A percentile compares a stretch with the other conserved stretches of the same genome.
Conservation (phyloP, 352 stramenopile genomes). For the Globisporangium acanthophoron region DNA sequence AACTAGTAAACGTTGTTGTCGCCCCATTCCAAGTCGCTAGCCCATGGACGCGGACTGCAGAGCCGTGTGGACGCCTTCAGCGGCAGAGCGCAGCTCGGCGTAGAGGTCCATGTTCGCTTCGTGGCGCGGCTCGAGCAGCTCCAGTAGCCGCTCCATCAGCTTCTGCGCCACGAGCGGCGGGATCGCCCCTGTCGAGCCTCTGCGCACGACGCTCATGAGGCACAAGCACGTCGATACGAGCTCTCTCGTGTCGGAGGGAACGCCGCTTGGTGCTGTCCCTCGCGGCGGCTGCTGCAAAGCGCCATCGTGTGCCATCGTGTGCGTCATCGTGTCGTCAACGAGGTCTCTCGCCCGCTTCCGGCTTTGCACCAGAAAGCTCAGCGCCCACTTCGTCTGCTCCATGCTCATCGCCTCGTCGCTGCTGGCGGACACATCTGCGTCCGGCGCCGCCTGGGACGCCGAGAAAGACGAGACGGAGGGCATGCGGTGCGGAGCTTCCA, state of each 20-base stretch:
- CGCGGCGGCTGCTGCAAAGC: neutral
- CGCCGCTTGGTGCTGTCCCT: neutral
- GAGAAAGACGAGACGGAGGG: neutral
- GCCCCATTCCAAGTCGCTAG: too few species aligned
- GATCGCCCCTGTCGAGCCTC: slow-evolving; percentile 12
- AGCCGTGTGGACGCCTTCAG: slow-evolving; percentile 7
- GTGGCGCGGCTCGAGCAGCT: slow-evolving; percentile 45
- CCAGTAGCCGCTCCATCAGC: slow-evolving; percentile 54
- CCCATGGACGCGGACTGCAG: neutral
- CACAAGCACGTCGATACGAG: slow-evolving; percentile 50
- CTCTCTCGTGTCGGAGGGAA: slow-evolving; percentile 38
- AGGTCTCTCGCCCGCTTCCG: slow-evolving; percentile 17
- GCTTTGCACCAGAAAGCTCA: slow-evolving; percentile 46
- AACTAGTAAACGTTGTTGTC: too few species aligned
- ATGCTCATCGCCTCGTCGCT: slow-evolving; percentile 25
- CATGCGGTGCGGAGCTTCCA: neutral
- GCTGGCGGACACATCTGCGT: neutral
- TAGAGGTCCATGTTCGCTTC: slow-evolving; percentile 65
- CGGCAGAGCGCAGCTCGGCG: slow-evolving; percentile 33
- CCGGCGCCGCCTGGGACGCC: neutral
- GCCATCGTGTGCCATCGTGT: slow-evolving; percentile 2
- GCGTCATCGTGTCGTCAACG: slow-evolving; percentile 9
- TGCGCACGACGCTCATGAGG: slow-evolving; percentile 44
- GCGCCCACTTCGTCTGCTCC: slow-evolving; percentile 61
- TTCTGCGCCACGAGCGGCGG: slow-evolving; percentile 51